These are phyloP conservation scores for Diaporthe caulivora DNA, from an alignment of 2,329 filamentous ascomycete species.

Conservation along the genomic window DNA sequence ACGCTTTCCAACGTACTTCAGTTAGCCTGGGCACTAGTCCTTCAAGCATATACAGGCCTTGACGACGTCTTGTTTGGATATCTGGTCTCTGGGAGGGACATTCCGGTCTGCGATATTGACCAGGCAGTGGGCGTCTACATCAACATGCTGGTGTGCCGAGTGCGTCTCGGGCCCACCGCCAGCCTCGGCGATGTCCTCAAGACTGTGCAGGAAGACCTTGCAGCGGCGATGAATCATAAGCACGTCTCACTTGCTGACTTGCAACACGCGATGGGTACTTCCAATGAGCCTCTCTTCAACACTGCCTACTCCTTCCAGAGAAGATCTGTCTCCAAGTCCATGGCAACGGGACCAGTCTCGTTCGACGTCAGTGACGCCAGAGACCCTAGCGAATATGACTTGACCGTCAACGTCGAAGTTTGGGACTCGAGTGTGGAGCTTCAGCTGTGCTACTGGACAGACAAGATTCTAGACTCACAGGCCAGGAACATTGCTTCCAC, in stretches of 20 bases:
- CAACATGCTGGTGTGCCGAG: constrained; percentile 16
- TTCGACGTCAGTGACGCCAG: background rate
- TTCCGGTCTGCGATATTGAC: background rate
- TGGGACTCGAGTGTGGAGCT: constrained; percentile 7
- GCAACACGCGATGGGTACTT: constrained; percentile 3
- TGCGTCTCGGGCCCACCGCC: background rate
- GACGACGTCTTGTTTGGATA: constrained; percentile 16
- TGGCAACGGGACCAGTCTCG: background rate
- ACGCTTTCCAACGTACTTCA: constrained; percentile 7
- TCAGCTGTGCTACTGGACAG: constrained; percentile 14
- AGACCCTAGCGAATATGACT: constrained; percentile 14
- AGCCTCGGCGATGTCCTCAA: constrained; percentile 16
- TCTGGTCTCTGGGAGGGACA: constrained; percentile 10
- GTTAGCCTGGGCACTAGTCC: constrained; percentile 9
- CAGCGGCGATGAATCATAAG: constrained; percentile 5
- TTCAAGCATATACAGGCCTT: constrained; percentile 10
- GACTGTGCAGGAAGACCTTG: background rate
- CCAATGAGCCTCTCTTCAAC: constrained; percentile 12
- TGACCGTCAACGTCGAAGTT: constrained; percentile 11
- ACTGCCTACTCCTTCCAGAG: constrained; percentile 21
- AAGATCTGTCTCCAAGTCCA: constrained; percentile 4
- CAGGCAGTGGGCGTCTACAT: constrained; percentile 9
- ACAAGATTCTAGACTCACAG: constrained; percentile 15
- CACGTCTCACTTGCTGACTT: constrained; percentile 11
- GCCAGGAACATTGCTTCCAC: constrained; percentile 15